Conservation (phyloP, 2,329 filamentous ascomycete genomes). For the Aspergillus tubingensis region DNA sequence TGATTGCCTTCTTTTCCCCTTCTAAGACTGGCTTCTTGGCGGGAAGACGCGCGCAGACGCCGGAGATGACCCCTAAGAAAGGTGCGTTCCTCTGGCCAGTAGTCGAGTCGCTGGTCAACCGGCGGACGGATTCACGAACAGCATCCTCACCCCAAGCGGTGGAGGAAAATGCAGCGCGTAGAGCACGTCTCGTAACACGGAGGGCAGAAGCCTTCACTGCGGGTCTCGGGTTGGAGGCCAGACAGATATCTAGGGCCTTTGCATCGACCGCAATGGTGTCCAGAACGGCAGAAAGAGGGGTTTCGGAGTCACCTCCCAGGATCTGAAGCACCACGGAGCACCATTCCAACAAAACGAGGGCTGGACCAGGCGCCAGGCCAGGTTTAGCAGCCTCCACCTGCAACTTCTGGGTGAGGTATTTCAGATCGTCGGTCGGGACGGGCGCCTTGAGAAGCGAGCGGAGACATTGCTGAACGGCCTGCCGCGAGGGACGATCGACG, state of each 20-base stretch:
- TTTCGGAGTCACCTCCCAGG: conserved; percentile 66
- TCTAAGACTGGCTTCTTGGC: conserved; percentile 64
- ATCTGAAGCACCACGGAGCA: conserved; percentile 76
- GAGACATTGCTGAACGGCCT: conserved; percentile 80
- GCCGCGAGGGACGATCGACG: conserved; percentile 78
- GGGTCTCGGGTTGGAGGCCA: conserved; percentile 64
- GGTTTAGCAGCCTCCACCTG: conserved; percentile 73
- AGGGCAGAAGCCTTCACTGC: conserved; percentile 73
- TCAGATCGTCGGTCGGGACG: conserved; percentile 50
- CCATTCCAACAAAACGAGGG: conserved; percentile 91
- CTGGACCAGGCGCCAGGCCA: conserved; percentile 74
- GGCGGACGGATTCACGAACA: conserved; percentile 63
- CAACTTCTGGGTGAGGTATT: conserved; percentile 66
- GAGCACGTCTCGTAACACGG: conserved; percentile 73
- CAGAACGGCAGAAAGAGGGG: conserved; percentile 57
- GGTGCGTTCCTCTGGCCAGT: conserved; percentile 70
- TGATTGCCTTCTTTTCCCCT: conserved; percentile 69
- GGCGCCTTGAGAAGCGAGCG: conserved; percentile 64
- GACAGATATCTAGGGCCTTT: conserved; percentile 74
- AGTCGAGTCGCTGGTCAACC: conserved; percentile 68
- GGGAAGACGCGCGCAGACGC: conserved; percentile 74
- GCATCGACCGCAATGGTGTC: conserved; percentile 71
- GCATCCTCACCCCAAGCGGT: conserved; percentile 61
- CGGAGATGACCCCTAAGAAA: conserved; percentile 82
- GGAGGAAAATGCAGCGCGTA: conserved; percentile 71